A percentile compares a stretch with the other conserved stretches of the same genome.
Conservation (phyloP, 208 protist species). For the Leishmania turanica region DNA sequence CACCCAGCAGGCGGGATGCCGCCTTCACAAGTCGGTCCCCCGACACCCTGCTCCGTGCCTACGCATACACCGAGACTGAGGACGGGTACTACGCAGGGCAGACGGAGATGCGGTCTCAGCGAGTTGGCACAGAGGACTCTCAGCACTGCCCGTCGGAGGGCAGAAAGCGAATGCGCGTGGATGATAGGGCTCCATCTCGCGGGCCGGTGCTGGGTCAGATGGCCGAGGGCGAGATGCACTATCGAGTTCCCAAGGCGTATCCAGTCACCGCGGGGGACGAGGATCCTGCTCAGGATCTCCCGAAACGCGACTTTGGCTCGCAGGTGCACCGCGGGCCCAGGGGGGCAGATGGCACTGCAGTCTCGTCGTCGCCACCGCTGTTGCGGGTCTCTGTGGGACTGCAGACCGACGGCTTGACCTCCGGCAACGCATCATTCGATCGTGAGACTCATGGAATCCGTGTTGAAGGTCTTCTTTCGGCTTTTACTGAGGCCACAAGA, state of each 20-base stretch:
- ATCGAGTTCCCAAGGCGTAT: not conserved
- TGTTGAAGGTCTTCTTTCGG: not conserved
- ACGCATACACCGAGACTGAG: not conserved
- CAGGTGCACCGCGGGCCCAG: not conserved
- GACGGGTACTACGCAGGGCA: not conserved
- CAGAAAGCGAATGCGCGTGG: conserved; percentile 6
- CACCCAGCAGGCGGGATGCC: not conserved
- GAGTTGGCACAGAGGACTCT: not conserved
- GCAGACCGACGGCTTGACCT: conserved; percentile 1
- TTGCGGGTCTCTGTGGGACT: conserved; percentile 1
- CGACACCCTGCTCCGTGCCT: conserved; percentile 14
- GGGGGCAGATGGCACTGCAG: not conserved
- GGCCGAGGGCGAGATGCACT: not conserved
- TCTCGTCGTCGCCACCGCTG: not conserved
- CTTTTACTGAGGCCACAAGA: not conserved
- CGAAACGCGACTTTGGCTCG: not conserved
- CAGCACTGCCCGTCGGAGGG: conserved; percentile 5
- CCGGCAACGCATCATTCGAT: not conserved
- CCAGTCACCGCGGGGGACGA: not conserved
- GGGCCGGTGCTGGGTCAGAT: not conserved
- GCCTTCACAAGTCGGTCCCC: conserved; percentile 24
- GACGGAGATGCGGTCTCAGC: not conserved
- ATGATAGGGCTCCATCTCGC: not conserved
- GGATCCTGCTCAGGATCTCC: too few relatives aligned
- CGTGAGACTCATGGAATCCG: not conserved